Evolutionary conservation across 108 stramenopile genomes (phyloP).

Genomic region (Cyclotella atomus): DNA sequence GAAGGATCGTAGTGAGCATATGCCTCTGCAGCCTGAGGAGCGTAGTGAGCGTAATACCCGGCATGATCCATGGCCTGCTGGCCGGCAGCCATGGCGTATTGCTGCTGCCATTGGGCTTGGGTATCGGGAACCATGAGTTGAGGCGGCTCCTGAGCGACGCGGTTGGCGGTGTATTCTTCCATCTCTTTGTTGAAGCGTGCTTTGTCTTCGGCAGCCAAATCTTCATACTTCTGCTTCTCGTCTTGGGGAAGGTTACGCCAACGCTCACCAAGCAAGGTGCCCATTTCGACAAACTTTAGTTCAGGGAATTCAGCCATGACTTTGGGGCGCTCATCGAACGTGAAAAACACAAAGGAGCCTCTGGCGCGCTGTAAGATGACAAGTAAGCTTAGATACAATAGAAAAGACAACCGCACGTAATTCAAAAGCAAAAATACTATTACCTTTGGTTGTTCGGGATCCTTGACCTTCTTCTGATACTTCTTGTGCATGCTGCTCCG

Average conservation of each 20-base stretch:
- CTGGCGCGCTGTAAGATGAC: conserved; percentile 65
- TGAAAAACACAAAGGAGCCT: conserved; percentile 88
- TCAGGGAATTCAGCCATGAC: conserved; percentile 84
- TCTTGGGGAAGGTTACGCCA: conserved; percentile 88
- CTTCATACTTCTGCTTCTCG: conserved; percentile 87
- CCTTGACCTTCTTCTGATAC: conserved; percentile 71
- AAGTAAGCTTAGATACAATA: too few species aligned
- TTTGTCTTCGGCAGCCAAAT: conserved; percentile 87
- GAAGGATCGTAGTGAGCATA: conserved; percentile 42
- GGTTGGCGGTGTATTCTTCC: conserved; percentile 76
- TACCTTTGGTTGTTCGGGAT: conserved; percentile 74
- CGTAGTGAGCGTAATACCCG: conserved; percentile 12
- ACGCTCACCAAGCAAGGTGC: conserved; percentile 88
- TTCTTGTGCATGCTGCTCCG: conserved; percentile 63
- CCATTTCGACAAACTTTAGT: conserved; percentile 92
- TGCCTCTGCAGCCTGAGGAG: conserved; percentile 6
- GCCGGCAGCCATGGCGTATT: background rate
- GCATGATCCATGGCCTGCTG: conserved; percentile 17
- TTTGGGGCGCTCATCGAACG: conserved; percentile 83
- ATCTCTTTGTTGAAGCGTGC: conserved; percentile 87
- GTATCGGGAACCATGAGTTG: conserved; percentile 12
- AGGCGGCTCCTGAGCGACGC: conserved; percentile 28
- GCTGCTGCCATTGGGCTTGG: background rate
- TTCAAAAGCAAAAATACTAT: too few species aligned
- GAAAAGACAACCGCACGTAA: too few species aligned